A percentile compares a stretch with the other conserved stretches of the same genome.
Evolutionary conservation across 2,329 filamentous ascomycete genomes (phyloP).

Genomic region (Blumeria graminis): DNA sequence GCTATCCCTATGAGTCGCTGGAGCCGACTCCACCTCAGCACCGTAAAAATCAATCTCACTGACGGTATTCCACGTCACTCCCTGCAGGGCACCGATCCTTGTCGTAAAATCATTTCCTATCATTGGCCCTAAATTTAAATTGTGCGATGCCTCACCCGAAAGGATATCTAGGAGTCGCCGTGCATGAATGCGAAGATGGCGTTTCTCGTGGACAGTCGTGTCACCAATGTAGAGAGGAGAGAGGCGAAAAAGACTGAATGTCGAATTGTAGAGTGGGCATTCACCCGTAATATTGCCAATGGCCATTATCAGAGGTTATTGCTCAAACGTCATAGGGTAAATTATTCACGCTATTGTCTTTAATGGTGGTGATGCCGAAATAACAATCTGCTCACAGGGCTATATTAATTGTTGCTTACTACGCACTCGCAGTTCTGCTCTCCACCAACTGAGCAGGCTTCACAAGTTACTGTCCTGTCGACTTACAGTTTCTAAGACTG

Average conservation of each 20-base stretch:
- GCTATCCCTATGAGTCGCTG: slow-evolving; percentile 3
- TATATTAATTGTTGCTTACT: too few relatives aligned
- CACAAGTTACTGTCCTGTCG: too few relatives aligned
- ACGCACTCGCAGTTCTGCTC: too few relatives aligned
- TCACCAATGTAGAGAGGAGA: slow-evolving; percentile 21
- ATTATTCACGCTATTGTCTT: too few relatives aligned
- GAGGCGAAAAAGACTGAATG: slow-evolving; percentile 20
- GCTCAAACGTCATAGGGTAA: too few relatives aligned
- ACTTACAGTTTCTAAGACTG: too few relatives aligned
- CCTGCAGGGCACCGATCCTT: slow-evolving; percentile 18
- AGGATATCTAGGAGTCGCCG: slow-evolving; percentile 20
- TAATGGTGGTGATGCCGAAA: too few relatives aligned
- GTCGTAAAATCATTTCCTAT: slow-evolving; percentile 15
- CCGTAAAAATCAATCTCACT: slow-evolving; percentile 18
- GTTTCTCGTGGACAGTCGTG: slow-evolving; percentile 14
- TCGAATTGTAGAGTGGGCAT: slow-evolving; percentile 22
- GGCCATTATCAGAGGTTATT: too few relatives aligned
- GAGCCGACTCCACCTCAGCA: slow-evolving; percentile 4
- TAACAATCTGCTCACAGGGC: too few relatives aligned
- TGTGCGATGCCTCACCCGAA: slow-evolving; percentile 21
- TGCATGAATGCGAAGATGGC: slow-evolving; percentile 17
- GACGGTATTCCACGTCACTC: slow-evolving; percentile 19
- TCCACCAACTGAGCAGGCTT: too few relatives aligned
- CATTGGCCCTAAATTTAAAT: slow-evolving; percentile 20
- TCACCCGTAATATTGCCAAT: too few relatives aligned